Percentiles rank a stretch among this genome's conserved stretches.
Conservation (phyloP, 805 yeast species). For the Kockiozyma suomiensis region DNA sequence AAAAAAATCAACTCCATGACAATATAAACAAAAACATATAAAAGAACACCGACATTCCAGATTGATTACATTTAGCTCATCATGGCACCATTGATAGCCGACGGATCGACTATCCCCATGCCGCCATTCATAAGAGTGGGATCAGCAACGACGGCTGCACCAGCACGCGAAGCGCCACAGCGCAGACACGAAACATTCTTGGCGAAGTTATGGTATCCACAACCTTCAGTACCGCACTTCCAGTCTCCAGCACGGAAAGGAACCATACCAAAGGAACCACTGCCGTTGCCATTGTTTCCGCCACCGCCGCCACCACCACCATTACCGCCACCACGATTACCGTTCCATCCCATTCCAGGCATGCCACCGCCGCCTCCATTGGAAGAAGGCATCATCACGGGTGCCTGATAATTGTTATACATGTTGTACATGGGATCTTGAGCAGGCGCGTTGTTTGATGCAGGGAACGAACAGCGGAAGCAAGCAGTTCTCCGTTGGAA, state of each 20-base stretch:
- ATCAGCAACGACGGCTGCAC: conserved; percentile 38
- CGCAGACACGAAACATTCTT: conserved; percentile 83
- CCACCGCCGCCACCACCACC: conserved; percentile 28
- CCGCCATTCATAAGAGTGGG: conserved; percentile 34
- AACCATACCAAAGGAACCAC: conserved; percentile 52
- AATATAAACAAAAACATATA: background rate
- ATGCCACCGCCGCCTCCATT: conserved; percentile 26
- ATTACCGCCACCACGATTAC: conserved; percentile 31
- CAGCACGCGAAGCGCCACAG: conserved; percentile 74
- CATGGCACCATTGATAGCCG: conserved; percentile 26
- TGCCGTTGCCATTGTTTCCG: conserved; percentile 36
- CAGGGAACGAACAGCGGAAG: conserved; percentile 89
- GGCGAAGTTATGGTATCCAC: conserved; percentile 90
- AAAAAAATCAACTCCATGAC: conserved; percentile 5
- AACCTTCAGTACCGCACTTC: conserved; percentile 80
- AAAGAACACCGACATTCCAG: background rate
- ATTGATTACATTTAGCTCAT: conserved; percentile 12
- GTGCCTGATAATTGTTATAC: conserved; percentile 37
- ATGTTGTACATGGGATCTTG: conserved; percentile 57
- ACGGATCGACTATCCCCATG: conserved; percentile 29
- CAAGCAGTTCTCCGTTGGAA: conserved; percentile 94
- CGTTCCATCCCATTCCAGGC: conserved; percentile 35
- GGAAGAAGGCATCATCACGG: conserved; percentile 25
- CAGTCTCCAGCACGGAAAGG: conserved; percentile 97
- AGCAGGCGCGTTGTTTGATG: conserved; percentile 64